Evolutionary conservation across 139 green algal genomes (phyloP), one percentile per base, ranked within the genome.

Genomic region (Asterochloris sp.): DNA sequence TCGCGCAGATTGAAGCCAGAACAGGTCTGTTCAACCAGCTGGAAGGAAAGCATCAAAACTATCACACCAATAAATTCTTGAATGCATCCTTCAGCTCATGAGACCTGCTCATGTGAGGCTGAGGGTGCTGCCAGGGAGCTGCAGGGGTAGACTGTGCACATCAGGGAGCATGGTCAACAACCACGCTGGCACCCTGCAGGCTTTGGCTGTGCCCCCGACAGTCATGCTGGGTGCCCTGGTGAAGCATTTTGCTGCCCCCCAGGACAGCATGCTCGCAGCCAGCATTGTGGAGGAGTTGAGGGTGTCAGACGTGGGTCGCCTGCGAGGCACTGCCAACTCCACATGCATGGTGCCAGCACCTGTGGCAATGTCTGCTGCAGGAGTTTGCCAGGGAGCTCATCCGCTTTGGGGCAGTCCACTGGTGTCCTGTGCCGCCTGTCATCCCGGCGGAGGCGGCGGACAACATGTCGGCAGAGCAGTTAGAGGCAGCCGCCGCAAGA

Each of bases 401-500:
- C 15, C 88, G 89, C 61, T 97, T 96, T 79, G 94, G 94, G 12
- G 88, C 90, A 15, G 84, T 96, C 26, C 87, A 96, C 82, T 89
- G 83, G 69, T 93, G 86, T 74, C 86, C 86, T 62, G 87, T 96
- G 13, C 77, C 83, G 28, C 93, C 93, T 28, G 26, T 80, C 10
- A n/a, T 84, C 12, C 29, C 76, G 0, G 1, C 17, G 14, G 28
- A 27, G 19, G 28, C 66, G 38, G 61, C 27, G n/a, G 67, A 29
- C 21, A 26, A 54, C 12, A 86, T 83, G 75, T 71, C 76, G 12
- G 16, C 73, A 13, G 83, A 82, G 24, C 69, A 88, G 66, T 67
- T 79, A 14, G 73, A 13, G 6, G n/a, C 27, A 60, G 78, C 85
- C 15, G 21, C 73, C 28, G 78, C n/a, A 0, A 68, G 66, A 0